Conservation (phyloP, 148 eudicot genomes). For the Polygonum aviculare region DNA sequence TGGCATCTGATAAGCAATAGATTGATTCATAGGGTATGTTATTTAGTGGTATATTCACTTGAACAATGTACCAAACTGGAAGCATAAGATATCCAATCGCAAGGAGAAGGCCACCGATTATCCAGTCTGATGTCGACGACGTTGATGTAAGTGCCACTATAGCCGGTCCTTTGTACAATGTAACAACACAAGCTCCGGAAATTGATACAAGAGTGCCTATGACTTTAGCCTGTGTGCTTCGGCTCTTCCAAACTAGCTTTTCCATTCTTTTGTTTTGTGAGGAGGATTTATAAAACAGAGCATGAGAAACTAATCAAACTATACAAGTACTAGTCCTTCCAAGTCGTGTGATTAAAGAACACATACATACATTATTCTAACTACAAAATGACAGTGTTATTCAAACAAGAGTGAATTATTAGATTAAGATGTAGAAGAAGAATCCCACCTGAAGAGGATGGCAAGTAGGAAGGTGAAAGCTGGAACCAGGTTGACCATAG, state of each 20-base stretch:
- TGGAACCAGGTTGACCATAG: neutral
- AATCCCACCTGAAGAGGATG: neutral
- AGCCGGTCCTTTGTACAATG: constrained; percentile 1
- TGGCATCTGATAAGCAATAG: too few relatives aligned
- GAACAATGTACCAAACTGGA: constrained; percentile 75
- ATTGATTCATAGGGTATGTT: neutral
- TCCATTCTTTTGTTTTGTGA: constrained; percentile 4
- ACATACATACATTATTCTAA: too few relatives aligned
- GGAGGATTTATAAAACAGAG: neutral
- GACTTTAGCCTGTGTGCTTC: neutral
- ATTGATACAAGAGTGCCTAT: neutral
- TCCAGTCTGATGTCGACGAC: constrained; percentile 35
- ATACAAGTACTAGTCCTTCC: neutral
- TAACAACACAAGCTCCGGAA: neutral
- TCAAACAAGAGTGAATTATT: too few relatives aligned
- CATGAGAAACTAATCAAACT: neutral
- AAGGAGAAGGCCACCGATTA: constrained; percentile 52
- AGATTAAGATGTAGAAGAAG: neutral
- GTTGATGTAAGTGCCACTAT: neutral
- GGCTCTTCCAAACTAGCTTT: neutral
- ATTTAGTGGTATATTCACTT: constrained; percentile 28
- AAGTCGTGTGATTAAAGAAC: neutral
- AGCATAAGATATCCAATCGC: constrained; percentile 47
- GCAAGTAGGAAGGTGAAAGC: constrained; percentile 8
- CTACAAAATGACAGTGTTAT: too few relatives aligned